Evolutionary conservation across 2,329 filamentous ascomycete species (phyloP).

Genomic region (Stemphylium lycopersici): DNA sequence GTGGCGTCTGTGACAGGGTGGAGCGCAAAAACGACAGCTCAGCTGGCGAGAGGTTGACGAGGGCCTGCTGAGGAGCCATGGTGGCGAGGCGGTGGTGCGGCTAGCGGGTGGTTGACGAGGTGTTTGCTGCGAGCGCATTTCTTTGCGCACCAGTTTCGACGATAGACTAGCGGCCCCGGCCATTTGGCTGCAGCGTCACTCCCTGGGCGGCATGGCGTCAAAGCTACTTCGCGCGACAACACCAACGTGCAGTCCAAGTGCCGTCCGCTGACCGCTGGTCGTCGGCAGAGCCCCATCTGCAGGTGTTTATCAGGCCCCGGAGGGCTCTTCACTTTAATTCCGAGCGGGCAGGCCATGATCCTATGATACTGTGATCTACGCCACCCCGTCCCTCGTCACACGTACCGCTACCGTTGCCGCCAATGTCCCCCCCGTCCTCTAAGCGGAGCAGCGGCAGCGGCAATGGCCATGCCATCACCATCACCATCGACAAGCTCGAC

Average conservation of each 20-base stretch:
- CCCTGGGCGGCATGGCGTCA: slow-evolving; percentile 20
- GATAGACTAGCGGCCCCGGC: slow-evolving; percentile 20
- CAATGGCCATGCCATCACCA: slow-evolving; percentile 14
- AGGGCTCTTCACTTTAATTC: neutral
- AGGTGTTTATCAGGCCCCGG: neutral
- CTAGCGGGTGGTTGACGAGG: slow-evolving; percentile 6
- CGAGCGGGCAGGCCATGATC: neutral
- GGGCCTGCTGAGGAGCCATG: slow-evolving; percentile 53
- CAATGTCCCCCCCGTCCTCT: slow-evolving; percentile 41
- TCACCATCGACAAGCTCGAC: slow-evolving; percentile 58
- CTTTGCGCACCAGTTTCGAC: slow-evolving; percentile 19
- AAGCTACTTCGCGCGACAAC: slow-evolving; percentile 29
- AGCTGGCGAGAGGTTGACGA: slow-evolving; percentile 84
- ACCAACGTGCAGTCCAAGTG: slow-evolving; percentile 32
- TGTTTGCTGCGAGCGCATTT: slow-evolving; percentile 15
- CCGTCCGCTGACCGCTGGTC: slow-evolving; percentile 27
- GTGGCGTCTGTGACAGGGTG: slow-evolving; percentile 79
- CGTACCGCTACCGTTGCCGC: slow-evolving; percentile 24
- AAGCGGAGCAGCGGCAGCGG: slow-evolving; percentile 40
- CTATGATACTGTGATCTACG: slow-evolving; percentile 16
- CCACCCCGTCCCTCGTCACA: slow-evolving; percentile 26
- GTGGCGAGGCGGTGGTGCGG: slow-evolving; percentile 13
- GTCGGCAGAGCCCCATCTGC: slow-evolving; percentile 1
- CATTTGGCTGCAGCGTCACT: slow-evolving; percentile 25
- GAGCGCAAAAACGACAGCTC: slow-evolving; percentile 95